phyloP scores from a whole-genome alignment of 805 yeast genomes.

The Blastobotrys americana region DNA sequence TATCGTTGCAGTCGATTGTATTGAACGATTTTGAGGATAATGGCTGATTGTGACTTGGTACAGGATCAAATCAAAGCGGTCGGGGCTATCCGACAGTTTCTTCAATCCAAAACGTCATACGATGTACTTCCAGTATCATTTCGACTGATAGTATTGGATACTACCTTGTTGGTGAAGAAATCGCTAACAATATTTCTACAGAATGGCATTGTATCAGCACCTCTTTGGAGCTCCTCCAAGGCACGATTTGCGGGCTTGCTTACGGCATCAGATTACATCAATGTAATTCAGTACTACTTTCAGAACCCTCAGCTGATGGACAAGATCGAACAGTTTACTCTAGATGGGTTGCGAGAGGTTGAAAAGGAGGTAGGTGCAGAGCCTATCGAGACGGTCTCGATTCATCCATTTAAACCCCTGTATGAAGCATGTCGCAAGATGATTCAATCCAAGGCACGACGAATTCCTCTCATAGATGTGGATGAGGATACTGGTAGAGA shows the following conservation, averaged over 20 bases:
- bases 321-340: slow-evolving; percentile 73
- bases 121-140: slow-evolving; percentile 96
- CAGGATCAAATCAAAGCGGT: slow-evolving; percentile 69
- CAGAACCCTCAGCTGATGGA: slow-evolving; percentile 81
- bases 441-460: slow-evolving; percentile 80
- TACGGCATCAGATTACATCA: slow-evolving; percentile 87
- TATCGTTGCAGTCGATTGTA: neutral
- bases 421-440: slow-evolving; percentile 91
- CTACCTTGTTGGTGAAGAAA: slow-evolving; percentile 81
- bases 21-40: neutral
- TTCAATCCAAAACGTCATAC: slow-evolving; percentile 87
- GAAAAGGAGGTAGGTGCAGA: slow-evolving; percentile 82
- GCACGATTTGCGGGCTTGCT: slow-evolving; percentile 90
- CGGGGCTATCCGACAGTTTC: slow-evolving; percentile 72
- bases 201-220: slow-evolving; percentile 92
- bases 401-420: slow-evolving; percentile 83
- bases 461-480: slow-evolving; percentile 90
- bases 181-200: slow-evolving; percentile 84
- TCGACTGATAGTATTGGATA: slow-evolving; percentile 86
- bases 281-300: slow-evolving; percentile 89
- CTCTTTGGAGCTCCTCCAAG: slow-evolving; percentile 87
- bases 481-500: slow-evolving; percentile 90
- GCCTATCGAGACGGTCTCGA: slow-evolving; percentile 76
- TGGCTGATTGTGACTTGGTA: neutral
- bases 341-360: slow-evolving; percentile 78